A percentile compares a stretch with the other conserved stretches of the same genome.
Conservation (phyloP, 192 early-diverging fungal genomes). For the Rhizoclosmatium globosum region DNA sequence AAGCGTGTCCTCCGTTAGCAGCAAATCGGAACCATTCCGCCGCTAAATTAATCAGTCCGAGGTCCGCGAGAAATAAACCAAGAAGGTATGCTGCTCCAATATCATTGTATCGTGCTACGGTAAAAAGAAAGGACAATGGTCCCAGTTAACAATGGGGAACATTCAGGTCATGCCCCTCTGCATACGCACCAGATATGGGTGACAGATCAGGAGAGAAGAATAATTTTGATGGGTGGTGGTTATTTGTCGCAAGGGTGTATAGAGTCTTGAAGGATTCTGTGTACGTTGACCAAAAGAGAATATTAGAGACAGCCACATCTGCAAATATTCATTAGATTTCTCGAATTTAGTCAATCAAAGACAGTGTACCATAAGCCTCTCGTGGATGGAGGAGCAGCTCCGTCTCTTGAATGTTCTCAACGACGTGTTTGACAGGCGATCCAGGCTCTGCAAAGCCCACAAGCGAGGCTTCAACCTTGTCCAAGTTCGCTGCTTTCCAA, state of each 20-base stretch:
- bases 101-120: not conserved
- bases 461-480: no score
- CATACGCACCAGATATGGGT: not conserved
- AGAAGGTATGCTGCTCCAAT: not conserved
- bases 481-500: no score
- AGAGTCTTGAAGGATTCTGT: not conserved
- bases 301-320: slow-evolving; percentile 16
- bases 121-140: not conserved
- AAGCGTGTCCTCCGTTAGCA: not conserved
- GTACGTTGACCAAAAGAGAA: slow-evolving; percentile 9
- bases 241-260: slow-evolving; percentile 4
- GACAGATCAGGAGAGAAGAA: slow-evolving; percentile 3
- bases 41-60: not conserved
- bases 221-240: slow-evolving; percentile 19
- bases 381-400: no score
- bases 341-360: no score
- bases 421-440: no score
- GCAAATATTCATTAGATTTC: no score
- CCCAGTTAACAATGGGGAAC: not conserved
- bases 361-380: no score
- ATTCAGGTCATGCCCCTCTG: no score
- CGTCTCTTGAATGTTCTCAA: no score
- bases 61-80: not conserved
- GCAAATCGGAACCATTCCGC: slow-evolving; percentile 9
- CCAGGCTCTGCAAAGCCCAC: no score